Conservation (phyloP, 164 flowering plant species). For the Berberis vulgaris region DNA sequence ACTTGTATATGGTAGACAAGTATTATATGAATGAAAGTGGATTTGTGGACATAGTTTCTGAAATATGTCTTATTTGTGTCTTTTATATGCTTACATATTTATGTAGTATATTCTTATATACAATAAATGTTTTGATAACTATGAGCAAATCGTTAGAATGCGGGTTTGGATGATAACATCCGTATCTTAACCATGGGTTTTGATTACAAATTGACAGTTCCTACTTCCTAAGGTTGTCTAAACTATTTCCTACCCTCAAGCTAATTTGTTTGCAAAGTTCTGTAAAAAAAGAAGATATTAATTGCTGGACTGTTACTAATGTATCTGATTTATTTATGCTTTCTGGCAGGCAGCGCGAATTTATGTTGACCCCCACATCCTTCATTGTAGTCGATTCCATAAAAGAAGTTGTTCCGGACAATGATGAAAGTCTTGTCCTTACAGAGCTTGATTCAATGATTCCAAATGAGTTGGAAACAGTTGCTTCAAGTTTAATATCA, state of each 20-base stretch:
- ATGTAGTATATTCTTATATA: too few relatives aligned
- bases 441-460: constrained; percentile 6
- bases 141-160: too few relatives aligned
- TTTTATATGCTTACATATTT: too few relatives aligned
- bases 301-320: not conserved
- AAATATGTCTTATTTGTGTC: too few relatives aligned
- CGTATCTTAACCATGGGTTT: too few relatives aligned
- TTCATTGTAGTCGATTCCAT: constrained; percentile 41
- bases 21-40: too few relatives aligned
- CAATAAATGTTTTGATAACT: too few relatives aligned
- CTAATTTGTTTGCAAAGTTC: not conserved
- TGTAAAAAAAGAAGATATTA: not conserved
- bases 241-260: not conserved
- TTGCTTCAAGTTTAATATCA: constrained; percentile 37
- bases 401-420: constrained; percentile 17
- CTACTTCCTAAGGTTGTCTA: too few relatives aligned
- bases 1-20: too few relatives aligned
- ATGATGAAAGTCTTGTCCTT: constrained; percentile 9
- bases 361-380: constrained; percentile 58
- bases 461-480: constrained; percentile 4
- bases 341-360: constrained; percentile 29
- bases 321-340: not conserved
- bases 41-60: too few relatives aligned
- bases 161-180: too few relatives aligned
- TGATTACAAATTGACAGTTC: too few relatives aligned